A percentile compares a stretch with the other conserved stretches of the same genome.
Evolutionary conservation across 2,329 filamentous ascomycete species (phyloP).

Genomic region (Anthostomella pinea): DNA sequence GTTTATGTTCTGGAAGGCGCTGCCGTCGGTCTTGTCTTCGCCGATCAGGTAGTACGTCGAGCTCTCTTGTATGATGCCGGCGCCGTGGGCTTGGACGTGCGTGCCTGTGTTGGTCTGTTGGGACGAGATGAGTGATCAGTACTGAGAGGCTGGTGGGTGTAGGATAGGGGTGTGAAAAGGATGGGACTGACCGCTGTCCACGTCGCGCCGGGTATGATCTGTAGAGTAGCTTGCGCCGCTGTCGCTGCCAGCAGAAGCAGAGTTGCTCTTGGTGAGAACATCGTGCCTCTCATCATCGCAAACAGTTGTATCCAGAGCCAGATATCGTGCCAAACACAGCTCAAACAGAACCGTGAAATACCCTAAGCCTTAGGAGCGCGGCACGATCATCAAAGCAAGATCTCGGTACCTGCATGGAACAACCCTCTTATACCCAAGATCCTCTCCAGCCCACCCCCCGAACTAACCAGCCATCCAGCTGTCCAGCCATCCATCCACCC

Average conservation of each 20-base stretch:
- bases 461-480: too few species aligned
- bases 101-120: slow-evolving; percentile 25
- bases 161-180: background rate
- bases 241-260: slow-evolving; percentile 24
- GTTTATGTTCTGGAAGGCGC: slow-evolving; percentile 61
- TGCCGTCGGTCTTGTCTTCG: slow-evolving; percentile 65
- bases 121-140: too few species aligned
- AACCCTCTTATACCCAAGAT: too few species aligned
- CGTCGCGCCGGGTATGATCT: slow-evolving; percentile 29
- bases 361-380: too few species aligned
- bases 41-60: slow-evolving; percentile 65
- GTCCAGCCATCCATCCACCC: slow-evolving; percentile 6
- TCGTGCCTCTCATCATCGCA: slow-evolving; percentile 12
- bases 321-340: too few species aligned
- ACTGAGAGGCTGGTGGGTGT: too few species aligned
- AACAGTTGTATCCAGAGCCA: too few species aligned
- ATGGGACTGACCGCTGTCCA: slow-evolving; percentile 25
- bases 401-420: too few species aligned
- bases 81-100: slow-evolving; percentile 65
- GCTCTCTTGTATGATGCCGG: slow-evolving; percentile 57
- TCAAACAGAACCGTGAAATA: too few species aligned
- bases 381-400: too few species aligned
- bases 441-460: too few species aligned
- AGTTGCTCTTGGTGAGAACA: slow-evolving; percentile 2
- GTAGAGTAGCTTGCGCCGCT: slow-evolving; percentile 24